These are phyloP conservation scores for Blastosporella zonata DNA, from an alignment of 1,284 basidiomycete genomes.

Conservation along the genomic window DNA sequence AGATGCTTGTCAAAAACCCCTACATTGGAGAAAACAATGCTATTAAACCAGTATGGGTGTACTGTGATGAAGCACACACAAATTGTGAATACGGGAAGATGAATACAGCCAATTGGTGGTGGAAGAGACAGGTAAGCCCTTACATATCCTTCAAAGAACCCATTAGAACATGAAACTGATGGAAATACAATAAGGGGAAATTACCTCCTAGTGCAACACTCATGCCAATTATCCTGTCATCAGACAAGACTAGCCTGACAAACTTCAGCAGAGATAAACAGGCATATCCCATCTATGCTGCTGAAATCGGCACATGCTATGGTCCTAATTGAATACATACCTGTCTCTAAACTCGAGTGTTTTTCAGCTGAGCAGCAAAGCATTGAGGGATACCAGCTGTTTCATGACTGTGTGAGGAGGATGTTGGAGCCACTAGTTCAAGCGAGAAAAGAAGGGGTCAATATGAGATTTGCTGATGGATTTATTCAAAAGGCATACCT, in stretches of 20 bases:
- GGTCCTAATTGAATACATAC: constrained; percentile 40
- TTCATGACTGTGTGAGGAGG: constrained; percentile 36
- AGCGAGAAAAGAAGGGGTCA: constrained; percentile 32
- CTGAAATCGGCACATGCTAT: constrained; percentile 13
- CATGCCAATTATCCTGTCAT: constrained; percentile 10
- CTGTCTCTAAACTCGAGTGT: constrained; percentile 34
- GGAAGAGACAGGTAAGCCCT: constrained; percentile 6
- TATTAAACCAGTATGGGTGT: constrained; percentile 1
- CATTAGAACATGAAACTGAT: not conserved
- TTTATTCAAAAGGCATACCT: constrained; percentile 27
- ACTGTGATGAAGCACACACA: not conserved
- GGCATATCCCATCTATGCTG: constrained; percentile 32
- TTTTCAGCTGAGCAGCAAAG: constrained; percentile 24
- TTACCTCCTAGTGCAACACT: constrained; percentile 7
- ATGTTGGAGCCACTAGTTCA: constrained; percentile 29
- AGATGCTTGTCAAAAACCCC: constrained; percentile 4
- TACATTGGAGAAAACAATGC: not conserved
- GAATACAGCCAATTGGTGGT: constrained; percentile 6
- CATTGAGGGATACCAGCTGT: constrained; percentile 26
- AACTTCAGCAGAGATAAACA: constrained; percentile 11
- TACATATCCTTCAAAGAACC: not conserved
- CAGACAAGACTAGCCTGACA: constrained; percentile 11
- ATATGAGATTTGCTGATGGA: constrained; percentile 34
- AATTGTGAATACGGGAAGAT: constrained; percentile 9
- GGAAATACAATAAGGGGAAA: not conserved